Evolutionary conservation across 257 asterid species (phyloP).

Genomic region (Nicotiana attenuata): DNA sequence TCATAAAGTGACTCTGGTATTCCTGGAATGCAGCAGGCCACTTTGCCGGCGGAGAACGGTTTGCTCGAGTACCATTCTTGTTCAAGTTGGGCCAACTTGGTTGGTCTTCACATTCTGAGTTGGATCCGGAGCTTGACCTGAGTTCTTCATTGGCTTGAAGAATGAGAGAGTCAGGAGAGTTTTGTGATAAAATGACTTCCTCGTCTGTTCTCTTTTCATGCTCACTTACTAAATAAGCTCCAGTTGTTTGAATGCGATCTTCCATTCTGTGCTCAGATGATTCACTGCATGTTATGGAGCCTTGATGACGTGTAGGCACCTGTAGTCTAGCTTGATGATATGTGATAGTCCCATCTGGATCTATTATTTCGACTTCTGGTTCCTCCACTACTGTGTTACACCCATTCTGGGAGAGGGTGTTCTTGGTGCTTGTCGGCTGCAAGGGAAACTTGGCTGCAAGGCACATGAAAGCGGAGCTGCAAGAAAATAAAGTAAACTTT

Average conservation of each 20-base stretch:
- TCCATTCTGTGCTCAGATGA: slow-evolving; percentile 26
- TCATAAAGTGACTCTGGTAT: slow-evolving; percentile 22
- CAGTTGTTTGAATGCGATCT: slow-evolving; percentile 22
- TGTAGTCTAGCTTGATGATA: slow-evolving; percentile 31
- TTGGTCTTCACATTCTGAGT: slow-evolving; percentile 66
- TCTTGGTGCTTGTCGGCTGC: slow-evolving; percentile 24
- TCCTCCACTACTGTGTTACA: slow-evolving; percentile 36
- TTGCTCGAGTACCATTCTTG: slow-evolving; percentile 21
- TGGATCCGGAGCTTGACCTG: slow-evolving; percentile 31
- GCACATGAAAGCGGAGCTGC: slow-evolving; percentile 95
- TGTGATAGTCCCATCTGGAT: slow-evolving; percentile 57
- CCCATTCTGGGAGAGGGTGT: slow-evolving; percentile 20
- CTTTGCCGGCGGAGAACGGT: slow-evolving; percentile 29
- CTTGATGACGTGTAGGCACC: slow-evolving; percentile 31
- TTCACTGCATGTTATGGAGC: slow-evolving; percentile 39
- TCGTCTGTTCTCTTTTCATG: slow-evolving; percentile 37
- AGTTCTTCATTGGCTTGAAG: slow-evolving; percentile 50
- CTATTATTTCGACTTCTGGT: slow-evolving; percentile 52
- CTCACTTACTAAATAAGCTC: slow-evolving; percentile 22
- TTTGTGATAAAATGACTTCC: slow-evolving; percentile 73
- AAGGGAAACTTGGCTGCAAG: slow-evolving; percentile 82
- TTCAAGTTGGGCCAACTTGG: slow-evolving; percentile 35
- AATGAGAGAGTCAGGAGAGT: slow-evolving; percentile 60
- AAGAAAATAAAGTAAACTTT: neutral
- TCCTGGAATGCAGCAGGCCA: slow-evolving; percentile 31